Percentiles rank a stretch among this genome's conserved stretches.
phyloP scores from a whole-genome alignment of 177 flowering plant species.

The Vitis hybrid region DNA sequence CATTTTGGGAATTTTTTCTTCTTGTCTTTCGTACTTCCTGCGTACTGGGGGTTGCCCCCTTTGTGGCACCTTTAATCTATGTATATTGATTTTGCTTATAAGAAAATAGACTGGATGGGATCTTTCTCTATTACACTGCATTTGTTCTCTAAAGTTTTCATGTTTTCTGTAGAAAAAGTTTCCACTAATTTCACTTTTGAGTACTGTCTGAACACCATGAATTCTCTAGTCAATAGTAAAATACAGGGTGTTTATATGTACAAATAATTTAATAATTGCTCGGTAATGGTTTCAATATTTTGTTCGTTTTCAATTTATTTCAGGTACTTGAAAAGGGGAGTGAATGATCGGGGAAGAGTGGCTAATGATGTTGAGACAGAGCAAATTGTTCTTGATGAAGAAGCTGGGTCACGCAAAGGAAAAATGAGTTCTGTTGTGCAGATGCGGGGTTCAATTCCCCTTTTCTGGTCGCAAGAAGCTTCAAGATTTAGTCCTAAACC shows the following conservation, averaged over 20 bases:
- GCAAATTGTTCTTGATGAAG: constrained; percentile 93
- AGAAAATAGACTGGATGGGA: too few relatives aligned
- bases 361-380: constrained; percentile 99
- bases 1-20: too few relatives aligned
- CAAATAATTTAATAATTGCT: neutral
- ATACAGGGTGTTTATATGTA: too few relatives aligned
- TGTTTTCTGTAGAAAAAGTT: too few relatives aligned
- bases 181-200: neutral
- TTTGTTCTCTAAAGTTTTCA: too few relatives aligned
- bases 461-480: constrained; percentile 99
- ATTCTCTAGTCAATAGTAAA: neutral
- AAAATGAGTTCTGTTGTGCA: constrained; percentile 97
- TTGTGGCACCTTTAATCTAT: too few relatives aligned
- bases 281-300: neutral
- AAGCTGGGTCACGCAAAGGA: constrained; percentile 85
- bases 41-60: too few relatives aligned
- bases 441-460: constrained; percentile 98
- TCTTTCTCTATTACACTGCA: too few relatives aligned
- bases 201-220: neutral
- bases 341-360: constrained; percentile 94
- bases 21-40: too few relatives aligned
- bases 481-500: constrained; percentile 97
- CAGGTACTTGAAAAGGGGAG: constrained; percentile 95
- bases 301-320: constrained; percentile 14
- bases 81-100: too few relatives aligned